A percentile compares a stretch with the other conserved stretches of the same genome.
Evolutionary conservation across 2,329 filamentous ascomycete species (phyloP).

Genomic region (Penicillium sp.): DNA sequence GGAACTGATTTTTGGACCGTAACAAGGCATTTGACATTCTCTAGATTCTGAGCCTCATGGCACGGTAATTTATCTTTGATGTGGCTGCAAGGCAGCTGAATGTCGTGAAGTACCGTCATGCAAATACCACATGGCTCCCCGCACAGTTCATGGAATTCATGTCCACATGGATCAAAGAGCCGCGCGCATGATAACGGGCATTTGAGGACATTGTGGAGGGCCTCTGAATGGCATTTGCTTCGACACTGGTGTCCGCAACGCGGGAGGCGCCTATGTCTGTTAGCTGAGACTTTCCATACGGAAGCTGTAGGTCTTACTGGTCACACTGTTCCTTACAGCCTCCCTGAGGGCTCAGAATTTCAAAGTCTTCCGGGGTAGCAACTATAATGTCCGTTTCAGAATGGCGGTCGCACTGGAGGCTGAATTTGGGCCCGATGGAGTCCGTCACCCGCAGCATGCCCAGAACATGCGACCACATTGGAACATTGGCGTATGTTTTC

Average conservation of each 20-base stretch:
- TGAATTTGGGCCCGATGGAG: constrained; percentile 57
- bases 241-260: not conserved
- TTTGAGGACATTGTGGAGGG: constrained; percentile 47
- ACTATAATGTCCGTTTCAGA: constrained; percentile 56
- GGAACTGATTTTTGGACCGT: constrained; percentile 55
- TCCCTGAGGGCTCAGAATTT: constrained; percentile 62
- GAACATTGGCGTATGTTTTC: constrained; percentile 59
- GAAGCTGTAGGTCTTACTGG: not conserved
- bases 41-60: constrained; percentile 49
- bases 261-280: not conserved
- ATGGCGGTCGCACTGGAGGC: constrained; percentile 67
- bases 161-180: constrained; percentile 43
- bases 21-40: constrained; percentile 53
- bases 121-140: constrained; percentile 48
- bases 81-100: constrained; percentile 37
- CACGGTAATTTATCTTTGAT: constrained; percentile 36
- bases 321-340: constrained; percentile 57
- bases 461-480: constrained; percentile 69
- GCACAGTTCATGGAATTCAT: constrained; percentile 48
- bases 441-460: constrained; percentile 52
- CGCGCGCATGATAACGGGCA: constrained; percentile 49
- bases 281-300: not conserved
- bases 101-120: constrained; percentile 13
- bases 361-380: constrained; percentile 62
- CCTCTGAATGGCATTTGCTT: constrained; percentile 47